A percentile compares a stretch with the other conserved stretches of the same genome.
Evolutionary conservation across 768 basidiomycete genomes (phyloP).

Genomic region (Tephrocybe rancida): DNA sequence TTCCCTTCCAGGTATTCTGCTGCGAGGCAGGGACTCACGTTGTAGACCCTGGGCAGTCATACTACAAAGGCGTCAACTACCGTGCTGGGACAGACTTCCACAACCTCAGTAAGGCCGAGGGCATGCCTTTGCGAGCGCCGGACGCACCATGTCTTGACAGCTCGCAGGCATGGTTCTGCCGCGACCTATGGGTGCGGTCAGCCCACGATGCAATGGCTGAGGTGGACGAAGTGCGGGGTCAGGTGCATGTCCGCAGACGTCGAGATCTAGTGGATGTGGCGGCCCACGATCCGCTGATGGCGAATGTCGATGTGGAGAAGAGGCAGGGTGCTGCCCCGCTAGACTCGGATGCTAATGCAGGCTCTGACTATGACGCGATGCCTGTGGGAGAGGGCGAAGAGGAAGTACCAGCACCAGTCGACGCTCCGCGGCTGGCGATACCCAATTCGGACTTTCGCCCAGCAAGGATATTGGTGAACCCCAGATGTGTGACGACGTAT

Average conservation of each 20-base stretch:
- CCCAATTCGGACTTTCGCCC: slow-evolving; percentile 89
- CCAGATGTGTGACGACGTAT: slow-evolving; percentile 96
- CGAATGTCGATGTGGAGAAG: slow-evolving; percentile 26
- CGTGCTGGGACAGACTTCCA: slow-evolving; percentile 81
- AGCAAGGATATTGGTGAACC: slow-evolving; percentile 93
- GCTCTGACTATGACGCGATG: slow-evolving; percentile 90
- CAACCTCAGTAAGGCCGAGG: slow-evolving; percentile 71
- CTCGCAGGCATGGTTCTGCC: slow-evolving; percentile 97
- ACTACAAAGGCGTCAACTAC: slow-evolving; percentile 89
- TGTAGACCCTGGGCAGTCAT: slow-evolving; percentile 93
- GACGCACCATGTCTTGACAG: slow-evolving; percentile 94
- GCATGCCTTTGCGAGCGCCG: slow-evolving; percentile 58
- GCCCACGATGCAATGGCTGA: slow-evolving; percentile 77
- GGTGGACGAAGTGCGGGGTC: slow-evolving; percentile 39
- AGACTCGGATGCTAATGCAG: slow-evolving; percentile 81
- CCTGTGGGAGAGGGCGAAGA: slow-evolving; percentile 60
- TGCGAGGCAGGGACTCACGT: slow-evolving; percentile 98
- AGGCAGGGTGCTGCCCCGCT: slow-evolving; percentile 25
- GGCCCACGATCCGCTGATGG: slow-evolving; percentile 33
- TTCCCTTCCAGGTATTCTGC: slow-evolving; percentile 99
- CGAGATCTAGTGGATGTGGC: slow-evolving; percentile 36
- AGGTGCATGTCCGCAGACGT: slow-evolving; percentile 24
- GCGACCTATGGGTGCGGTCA: slow-evolving; percentile 93
- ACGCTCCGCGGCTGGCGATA: slow-evolving; percentile 52
- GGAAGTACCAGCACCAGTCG: slow-evolving; percentile 38